Evolutionary conservation across 202 grass and related monocot species (phyloP), one percentile per base, ranked within the genome.

Genomic region (Zizania palustris): DNA sequence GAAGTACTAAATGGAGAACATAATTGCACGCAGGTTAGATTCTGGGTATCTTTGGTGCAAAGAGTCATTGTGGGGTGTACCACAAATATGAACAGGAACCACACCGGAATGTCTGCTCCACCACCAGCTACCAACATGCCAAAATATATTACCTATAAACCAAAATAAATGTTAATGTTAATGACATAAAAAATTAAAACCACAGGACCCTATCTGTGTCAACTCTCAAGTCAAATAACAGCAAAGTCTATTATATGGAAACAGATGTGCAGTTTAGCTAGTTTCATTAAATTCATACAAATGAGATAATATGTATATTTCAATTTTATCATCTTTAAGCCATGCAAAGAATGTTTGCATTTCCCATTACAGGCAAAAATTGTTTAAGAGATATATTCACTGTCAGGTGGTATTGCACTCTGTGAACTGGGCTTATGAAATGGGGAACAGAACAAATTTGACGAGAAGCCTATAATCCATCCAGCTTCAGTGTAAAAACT

Each of bases 51-150:
- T 42, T 21, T 36, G 15, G 69, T 63, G 49, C 16, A 64, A 49
- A 60, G 44, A 7, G 22, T 68, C 12, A 20, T 15, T 40, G 42
- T 54, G 40, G 64, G 59, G 80, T 83, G 45, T 95, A 98, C 96
- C 91, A 89, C 91, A 81, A 98, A 98, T 34, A 87, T 55, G 61
- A 90, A 95, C 64, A 95, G 35, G 63, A 95, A 89, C 96, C 96
- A 95, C 53, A 95, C 60, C 0, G 85, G 82, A 85, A 87, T 79
- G 40, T 95, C 83, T 18, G 73, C 78, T 61, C 89, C 91, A 78
- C 91, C 89, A 45, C 75, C 89, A 60, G 87, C 95, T 61, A 98
- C 67, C 73, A 95, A 34, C 67, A 95, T 76, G 41, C 96, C 96
- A 8, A 78, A 83, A 78, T 98, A 98, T 75, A 98, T 90, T 20